A percentile compares a stretch with the other conserved stretches of the same genome.
Conservation (phyloP, 768 basidiomycete species). For the Symmetrospora coprosmae region DNA sequence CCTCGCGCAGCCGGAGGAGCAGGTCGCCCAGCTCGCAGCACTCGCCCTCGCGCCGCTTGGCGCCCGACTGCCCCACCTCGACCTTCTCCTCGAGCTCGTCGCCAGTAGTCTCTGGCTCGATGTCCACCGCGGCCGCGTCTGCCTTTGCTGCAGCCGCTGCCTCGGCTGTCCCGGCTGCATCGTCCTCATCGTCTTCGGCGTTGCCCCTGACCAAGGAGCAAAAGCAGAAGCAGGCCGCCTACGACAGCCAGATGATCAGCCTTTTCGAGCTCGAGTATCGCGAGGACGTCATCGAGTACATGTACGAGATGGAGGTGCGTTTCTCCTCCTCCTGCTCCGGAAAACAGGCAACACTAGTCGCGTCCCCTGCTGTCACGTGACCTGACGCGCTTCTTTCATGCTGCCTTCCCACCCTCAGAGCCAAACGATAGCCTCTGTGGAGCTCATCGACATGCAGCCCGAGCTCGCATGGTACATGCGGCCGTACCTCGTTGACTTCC, state of each 20-base stretch:
- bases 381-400: neutral
- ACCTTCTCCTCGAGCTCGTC: no score
- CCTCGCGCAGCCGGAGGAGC: no score
- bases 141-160: constrained; percentile 4
- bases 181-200: constrained; percentile 10
- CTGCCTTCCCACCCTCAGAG: neutral
- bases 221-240: neutral
- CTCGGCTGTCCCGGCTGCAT: no score
- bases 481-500: constrained; percentile 92
- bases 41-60: no score
- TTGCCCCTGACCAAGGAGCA: neutral
- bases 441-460: constrained; percentile 97
- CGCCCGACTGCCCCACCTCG: no score
- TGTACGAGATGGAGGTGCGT: constrained; percentile 97
- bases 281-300: constrained; percentile 80
- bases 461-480: constrained; percentile 99
- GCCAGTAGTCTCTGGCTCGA: no score
- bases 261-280: constrained; percentile 79
- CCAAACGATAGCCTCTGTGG: constrained; percentile 66
- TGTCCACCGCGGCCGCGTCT: constrained; percentile 14
- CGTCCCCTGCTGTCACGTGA: neutral
- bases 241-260: neutral
- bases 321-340: neutral
- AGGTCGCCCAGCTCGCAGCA: no score
- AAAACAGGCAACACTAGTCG: constrained; percentile 5